Evolutionary conservation across 495 filamentous ascomycete species (phyloP).

Genomic region (Podospora sp.): DNA sequence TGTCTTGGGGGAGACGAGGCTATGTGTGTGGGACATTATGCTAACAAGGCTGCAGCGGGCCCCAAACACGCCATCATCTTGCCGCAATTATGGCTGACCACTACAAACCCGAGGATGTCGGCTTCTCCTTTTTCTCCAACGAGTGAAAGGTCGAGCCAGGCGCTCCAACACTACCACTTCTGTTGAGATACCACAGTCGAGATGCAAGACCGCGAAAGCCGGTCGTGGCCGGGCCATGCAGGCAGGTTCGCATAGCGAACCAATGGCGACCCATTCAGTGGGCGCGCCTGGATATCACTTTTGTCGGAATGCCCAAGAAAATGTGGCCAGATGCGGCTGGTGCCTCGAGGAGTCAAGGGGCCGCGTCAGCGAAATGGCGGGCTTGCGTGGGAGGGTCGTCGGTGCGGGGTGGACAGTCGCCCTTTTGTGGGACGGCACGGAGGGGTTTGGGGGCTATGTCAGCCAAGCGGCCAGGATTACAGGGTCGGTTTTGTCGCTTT

Average conservation of each 20-base stretch:
- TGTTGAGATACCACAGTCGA: not conserved
- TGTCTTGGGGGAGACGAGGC: slow-evolving; percentile 20
- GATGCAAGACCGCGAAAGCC: slow-evolving; percentile 1
- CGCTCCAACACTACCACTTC: slow-evolving; percentile 2
- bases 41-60: slow-evolving; percentile 60
- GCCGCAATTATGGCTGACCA: slow-evolving; percentile 82
- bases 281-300: slow-evolving; percentile 1
- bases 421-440: slow-evolving; percentile 14
- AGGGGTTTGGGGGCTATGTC: slow-evolving; percentile 27
- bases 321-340: slow-evolving; percentile 1
- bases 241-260: not conserved
- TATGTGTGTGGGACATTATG: slow-evolving; percentile 9
- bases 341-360: slow-evolving; percentile 26
- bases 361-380: slow-evolving; percentile 33
- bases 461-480: slow-evolving; percentile 20
- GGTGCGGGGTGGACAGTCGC: slow-evolving; percentile 15
- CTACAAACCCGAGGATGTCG: slow-evolving; percentile 80
- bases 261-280: slow-evolving; percentile 12
- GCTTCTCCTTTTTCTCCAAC: slow-evolving; percentile 50
- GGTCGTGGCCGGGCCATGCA: slow-evolving; percentile 29
- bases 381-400: slow-evolving; percentile 25
- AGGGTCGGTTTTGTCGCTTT: slow-evolving; percentile 21
- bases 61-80: slow-evolving; percentile 78
- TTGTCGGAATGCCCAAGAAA: not conserved
- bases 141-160: slow-evolving; percentile 15